Percentiles rank a stretch among this genome's conserved stretches.
Conservation (phyloP, 1,139 yeast genomes). For the Geotrichum reessii region DNA sequence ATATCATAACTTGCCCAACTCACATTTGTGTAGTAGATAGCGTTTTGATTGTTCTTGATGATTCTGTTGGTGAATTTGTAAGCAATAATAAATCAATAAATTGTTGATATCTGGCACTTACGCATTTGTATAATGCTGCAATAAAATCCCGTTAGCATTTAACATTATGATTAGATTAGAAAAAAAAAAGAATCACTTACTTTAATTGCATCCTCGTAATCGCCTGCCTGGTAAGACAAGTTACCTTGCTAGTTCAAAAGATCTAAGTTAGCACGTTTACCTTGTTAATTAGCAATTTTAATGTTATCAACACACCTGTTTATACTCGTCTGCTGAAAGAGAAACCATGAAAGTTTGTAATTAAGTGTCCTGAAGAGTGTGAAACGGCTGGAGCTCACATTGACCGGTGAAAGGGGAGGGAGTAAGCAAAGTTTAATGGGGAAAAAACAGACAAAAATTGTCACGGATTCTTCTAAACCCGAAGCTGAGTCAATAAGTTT, state of each 20-base stretch:
- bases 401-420: background rate
- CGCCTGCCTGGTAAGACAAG: slow-evolving; percentile 37
- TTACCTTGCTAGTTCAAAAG: slow-evolving; percentile 28
- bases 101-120: slow-evolving; percentile 18
- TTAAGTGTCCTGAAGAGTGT: background rate
- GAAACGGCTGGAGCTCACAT: background rate
- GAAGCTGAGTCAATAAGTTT: background rate
- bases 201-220: slow-evolving; percentile 35
- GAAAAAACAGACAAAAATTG: background rate
- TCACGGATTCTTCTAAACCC: background rate
- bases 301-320: background rate
- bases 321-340: background rate
- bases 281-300: no score
- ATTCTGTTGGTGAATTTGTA: slow-evolving; percentile 19
- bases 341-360: background rate
- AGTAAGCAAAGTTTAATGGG: background rate
- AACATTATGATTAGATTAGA: background rate
- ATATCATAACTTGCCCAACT: slow-evolving; percentile 8
- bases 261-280: background rate
- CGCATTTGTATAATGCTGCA: slow-evolving; percentile 29
- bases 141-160: slow-evolving; percentile 2
- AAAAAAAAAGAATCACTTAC: slow-evolving; percentile 20
- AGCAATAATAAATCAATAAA: background rate
- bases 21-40: slow-evolving; percentile 32
- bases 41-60: slow-evolving; percentile 28